Evolutionary conservation across 164 flowering plant species (phyloP).

Genomic region (Buxus sempervirens): DNA sequence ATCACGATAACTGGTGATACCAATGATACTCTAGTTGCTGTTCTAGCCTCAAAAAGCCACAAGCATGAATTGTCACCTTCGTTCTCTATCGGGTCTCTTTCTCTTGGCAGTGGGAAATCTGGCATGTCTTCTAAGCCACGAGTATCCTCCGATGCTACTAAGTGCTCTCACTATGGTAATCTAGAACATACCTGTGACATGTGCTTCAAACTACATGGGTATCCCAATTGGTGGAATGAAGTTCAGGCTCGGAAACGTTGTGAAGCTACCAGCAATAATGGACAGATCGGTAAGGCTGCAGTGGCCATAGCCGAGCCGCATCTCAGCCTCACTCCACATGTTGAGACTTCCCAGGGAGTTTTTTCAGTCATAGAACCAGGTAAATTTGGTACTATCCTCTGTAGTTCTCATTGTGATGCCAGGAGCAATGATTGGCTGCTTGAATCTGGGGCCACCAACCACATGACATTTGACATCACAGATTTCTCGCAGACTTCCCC

Average conservation of each 20-base stretch:
- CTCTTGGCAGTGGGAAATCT: slow-evolving; percentile 1
- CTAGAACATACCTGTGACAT: slow-evolving; percentile 1
- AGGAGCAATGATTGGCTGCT: not conserved
- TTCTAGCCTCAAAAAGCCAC: slow-evolving; percentile 1
- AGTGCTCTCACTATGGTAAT: slow-evolving; percentile 9
- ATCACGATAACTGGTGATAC: not conserved
- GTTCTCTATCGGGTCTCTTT: not conserved
- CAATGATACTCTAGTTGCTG: not conserved
- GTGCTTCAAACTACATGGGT: slow-evolving; percentile 6
- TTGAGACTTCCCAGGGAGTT: not conserved
- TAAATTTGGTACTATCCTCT: not conserved
- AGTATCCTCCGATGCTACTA: not conserved
- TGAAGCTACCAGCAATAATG: not conserved
- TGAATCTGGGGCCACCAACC: slow-evolving; percentile 5
- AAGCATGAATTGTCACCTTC: not conserved
- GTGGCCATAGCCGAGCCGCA: not conserved
- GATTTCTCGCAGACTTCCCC: not conserved
- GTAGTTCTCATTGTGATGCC: not conserved
- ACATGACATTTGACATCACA: slow-evolving; percentile 2
- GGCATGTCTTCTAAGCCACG: not conserved
- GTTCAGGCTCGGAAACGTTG: slow-evolving; percentile 1
- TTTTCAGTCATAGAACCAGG: too few relatives aligned
- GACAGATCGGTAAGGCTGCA: not conserved
- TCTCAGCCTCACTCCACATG: slow-evolving; percentile 1
- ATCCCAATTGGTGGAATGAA: slow-evolving; percentile 11